A percentile compares a stretch with the other conserved stretches of the same genome.
phyloP scores from a whole-genome alignment of 1,284 basidiomycete species.

The Phellinidium pouzarii region DNA sequence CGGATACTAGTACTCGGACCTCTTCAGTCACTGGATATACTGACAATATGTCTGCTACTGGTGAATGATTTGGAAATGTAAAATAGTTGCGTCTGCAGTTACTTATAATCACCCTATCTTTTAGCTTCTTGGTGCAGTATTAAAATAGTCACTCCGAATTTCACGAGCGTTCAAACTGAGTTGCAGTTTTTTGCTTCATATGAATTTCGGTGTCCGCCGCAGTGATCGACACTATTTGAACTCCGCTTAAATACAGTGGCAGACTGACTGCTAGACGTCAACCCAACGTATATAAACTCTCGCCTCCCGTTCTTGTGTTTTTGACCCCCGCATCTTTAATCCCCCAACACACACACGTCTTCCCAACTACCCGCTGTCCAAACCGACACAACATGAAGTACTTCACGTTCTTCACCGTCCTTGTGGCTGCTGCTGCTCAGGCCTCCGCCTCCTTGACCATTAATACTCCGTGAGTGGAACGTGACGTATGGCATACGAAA shows the following conservation, averaged over 20 bases:
- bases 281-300: no score
- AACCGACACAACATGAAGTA: constrained; percentile 40
- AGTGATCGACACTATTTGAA: not conserved
- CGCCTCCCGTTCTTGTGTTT: no score
- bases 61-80: no score
- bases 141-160: no score
- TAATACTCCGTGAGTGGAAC: constrained; percentile 58
- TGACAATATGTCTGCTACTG: no score
- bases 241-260: not conserved
- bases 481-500: not conserved
- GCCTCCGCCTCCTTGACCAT: constrained; percentile 46
- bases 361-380: not conserved
- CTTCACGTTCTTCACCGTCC: constrained; percentile 36
- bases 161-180: no score
- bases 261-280: no score
- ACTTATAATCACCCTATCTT: no score
- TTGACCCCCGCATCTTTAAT: not conserved
- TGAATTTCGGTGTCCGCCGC: not conserved
- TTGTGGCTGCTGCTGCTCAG: constrained; percentile 39
- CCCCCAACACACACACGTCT: not conserved
- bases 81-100: no score
- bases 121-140: no score
- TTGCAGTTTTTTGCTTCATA: not conserved
- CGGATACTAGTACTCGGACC: no score
- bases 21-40: no score